phyloP scores from a whole-genome alignment of 2,329 filamentous ascomycete genomes.

The Trichophyton benhamiae region DNA sequence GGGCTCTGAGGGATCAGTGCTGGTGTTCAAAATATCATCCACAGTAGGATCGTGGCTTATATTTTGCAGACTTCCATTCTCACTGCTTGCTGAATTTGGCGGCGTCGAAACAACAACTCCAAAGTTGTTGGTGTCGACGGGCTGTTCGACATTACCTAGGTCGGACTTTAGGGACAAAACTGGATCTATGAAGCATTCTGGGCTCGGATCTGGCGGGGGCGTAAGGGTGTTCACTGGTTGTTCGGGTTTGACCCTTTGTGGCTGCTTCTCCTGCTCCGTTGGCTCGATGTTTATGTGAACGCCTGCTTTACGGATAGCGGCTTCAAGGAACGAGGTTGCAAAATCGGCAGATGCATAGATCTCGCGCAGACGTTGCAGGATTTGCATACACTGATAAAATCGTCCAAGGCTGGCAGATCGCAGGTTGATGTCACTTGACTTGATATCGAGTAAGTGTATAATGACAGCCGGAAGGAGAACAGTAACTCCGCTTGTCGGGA shows the following conservation, averaged over 20 bases:
- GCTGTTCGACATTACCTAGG: constrained; percentile 13
- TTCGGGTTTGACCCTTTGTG: not conserved
- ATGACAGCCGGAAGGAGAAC: constrained; percentile 87
- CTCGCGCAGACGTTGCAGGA: constrained; percentile 75
- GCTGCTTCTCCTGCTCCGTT: constrained; percentile 12
- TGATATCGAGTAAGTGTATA: constrained; percentile 86
- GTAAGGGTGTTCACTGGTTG: constrained; percentile 23
- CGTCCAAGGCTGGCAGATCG: constrained; percentile 63
- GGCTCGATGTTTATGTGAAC: constrained; percentile 49
- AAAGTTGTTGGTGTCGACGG: not conserved
- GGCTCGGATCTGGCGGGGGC: constrained; percentile 30
- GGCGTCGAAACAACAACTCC: constrained; percentile 29
- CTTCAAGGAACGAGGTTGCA: constrained; percentile 87
- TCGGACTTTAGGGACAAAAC: not conserved
- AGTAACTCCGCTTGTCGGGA: constrained; percentile 82
- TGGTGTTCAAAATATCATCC: not conserved
- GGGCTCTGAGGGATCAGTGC: constrained; percentile 18
- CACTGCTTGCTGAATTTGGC: constrained; percentile 31
- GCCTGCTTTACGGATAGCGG: constrained; percentile 74
- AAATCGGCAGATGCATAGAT: constrained; percentile 92
- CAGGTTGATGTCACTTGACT: constrained; percentile 60
- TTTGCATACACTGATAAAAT: constrained; percentile 84
- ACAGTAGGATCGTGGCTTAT: constrained; percentile 6
- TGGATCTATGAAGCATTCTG: constrained; percentile 15
- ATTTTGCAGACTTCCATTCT: constrained; percentile 24